Percentiles rank a stretch among this genome's conserved stretches.
These are phyloP conservation scores for Candolleomyces aberdarensis DNA, from an alignment of 768 basidiomycete genomes.

Conservation along the genomic window DNA sequence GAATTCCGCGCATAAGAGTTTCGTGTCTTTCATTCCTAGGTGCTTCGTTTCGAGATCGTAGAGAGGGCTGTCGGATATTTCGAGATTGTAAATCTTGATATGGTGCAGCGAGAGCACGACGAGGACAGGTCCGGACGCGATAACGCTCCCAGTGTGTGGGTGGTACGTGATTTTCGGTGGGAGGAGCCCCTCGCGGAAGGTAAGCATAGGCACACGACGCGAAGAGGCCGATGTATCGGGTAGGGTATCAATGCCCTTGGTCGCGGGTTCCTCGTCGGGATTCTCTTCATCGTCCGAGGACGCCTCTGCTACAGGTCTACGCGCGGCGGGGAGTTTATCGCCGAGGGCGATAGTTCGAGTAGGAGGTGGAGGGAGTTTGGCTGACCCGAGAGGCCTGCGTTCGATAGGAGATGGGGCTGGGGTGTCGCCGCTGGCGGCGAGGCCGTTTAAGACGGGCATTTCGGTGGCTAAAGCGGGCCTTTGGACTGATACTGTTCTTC, in stretches of 20 bases:
- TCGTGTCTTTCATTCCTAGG: constrained; percentile 60
- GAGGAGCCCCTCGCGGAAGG: constrained; percentile 35
- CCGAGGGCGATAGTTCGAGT: constrained; percentile 68
- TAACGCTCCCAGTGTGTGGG: constrained; percentile 52
- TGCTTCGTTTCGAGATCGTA: constrained; percentile 60
- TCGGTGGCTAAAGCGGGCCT: constrained; percentile 15
- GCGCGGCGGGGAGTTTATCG: constrained; percentile 65
- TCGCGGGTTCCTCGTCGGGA: constrained; percentile 29
- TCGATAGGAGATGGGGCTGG: constrained; percentile 25
- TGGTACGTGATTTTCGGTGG: constrained; percentile 57
- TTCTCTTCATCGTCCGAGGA: constrained; percentile 66
- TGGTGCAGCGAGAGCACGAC: constrained; percentile 58
- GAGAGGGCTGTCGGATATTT: constrained; percentile 41
- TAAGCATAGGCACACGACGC: constrained; percentile 44
- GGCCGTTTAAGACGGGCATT: constrained; percentile 23
- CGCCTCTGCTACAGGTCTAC: constrained; percentile 42
- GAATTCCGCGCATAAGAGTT: constrained; percentile 78
- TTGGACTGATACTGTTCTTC: constrained; percentile 16
- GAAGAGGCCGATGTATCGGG: constrained; percentile 72
- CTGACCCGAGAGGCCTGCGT: constrained; percentile 36
- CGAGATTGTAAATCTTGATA: constrained; percentile 62
- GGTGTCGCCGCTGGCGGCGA: constrained; percentile 17
- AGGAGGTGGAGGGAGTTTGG: constrained; percentile 66
- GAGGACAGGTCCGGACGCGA: constrained; percentile 54
- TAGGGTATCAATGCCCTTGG: constrained; percentile 40